Evolutionary conservation across 306 rosid genomes (phyloP).

Genomic region (barrel medic (Medicago truncatula)): MtrunA17r5.0-ANR NC_053044.1:51205001-51205500

Average conservation of each 20-base stretch:
- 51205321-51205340: constrained; percentile 56
- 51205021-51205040: background rate
- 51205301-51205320: constrained; percentile 75
- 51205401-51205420: constrained; percentile 58
- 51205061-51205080: background rate
- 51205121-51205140: background rate
- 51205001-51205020: constrained; percentile 50
- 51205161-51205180: background rate
- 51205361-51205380: constrained; percentile 55
- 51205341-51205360: constrained; percentile 48
- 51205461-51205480: constrained; percentile 48
- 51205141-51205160: background rate
- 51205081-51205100: too few species aligned
- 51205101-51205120: too few species aligned
- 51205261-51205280: constrained; percentile 65
- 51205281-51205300: constrained; percentile 85
- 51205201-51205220: constrained; percentile 78
- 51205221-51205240: constrained; percentile 88
- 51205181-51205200: constrained; percentile 48
- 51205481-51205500: constrained; percentile 44
- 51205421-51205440: constrained; percentile 55
- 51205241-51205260: constrained; percentile 78
- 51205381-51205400: constrained; percentile 58
- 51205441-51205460: constrained; percentile 57
- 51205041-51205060: background rate